phyloP scores from a whole-genome alignment of 148 eudicot species.

The Pharnaceum exiguum region DNA sequence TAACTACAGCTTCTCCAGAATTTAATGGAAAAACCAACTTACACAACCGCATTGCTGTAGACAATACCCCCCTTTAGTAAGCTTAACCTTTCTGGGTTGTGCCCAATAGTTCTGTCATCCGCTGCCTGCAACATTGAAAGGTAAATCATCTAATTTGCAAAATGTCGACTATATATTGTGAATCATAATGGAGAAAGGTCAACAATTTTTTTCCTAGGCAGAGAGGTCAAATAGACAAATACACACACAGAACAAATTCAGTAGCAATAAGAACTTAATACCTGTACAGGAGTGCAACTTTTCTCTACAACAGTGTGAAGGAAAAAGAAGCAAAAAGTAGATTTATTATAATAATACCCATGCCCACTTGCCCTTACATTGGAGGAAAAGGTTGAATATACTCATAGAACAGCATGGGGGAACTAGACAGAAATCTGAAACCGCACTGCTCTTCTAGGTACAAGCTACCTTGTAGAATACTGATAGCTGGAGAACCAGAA shows the following conservation, averaged over 20 bases:
- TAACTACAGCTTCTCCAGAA: too few species aligned
- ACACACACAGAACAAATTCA: background rate
- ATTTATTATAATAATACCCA: too few species aligned
- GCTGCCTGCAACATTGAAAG: constrained; percentile 46
- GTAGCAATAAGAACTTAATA: background rate
- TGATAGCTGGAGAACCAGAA: background rate
- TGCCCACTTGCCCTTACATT: too few species aligned
- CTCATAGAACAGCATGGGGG: too few species aligned
- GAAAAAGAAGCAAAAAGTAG: too few species aligned
- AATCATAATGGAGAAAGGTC: too few species aligned
- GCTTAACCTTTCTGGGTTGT: constrained; percentile 88
- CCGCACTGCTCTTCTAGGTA: background rate
- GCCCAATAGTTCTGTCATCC: constrained; percentile 90
- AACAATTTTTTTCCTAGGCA: too few species aligned
- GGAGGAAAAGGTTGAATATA: too few species aligned
- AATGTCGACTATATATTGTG: background rate
- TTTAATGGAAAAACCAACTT: constrained; percentile 31
- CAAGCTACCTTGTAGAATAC: background rate
- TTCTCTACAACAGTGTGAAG: too few species aligned
- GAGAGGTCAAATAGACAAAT: too few species aligned
- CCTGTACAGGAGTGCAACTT: too few species aligned
- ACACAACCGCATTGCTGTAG: constrained; percentile 82
- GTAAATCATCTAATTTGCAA: background rate
- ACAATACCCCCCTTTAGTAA: constrained; percentile 85
- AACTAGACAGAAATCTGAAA: too few species aligned